These are phyloP conservation scores for Funneliformis geosporum DNA, from an alignment of 192 early-diverging fungal species.

Conservation along the genomic window DNA sequence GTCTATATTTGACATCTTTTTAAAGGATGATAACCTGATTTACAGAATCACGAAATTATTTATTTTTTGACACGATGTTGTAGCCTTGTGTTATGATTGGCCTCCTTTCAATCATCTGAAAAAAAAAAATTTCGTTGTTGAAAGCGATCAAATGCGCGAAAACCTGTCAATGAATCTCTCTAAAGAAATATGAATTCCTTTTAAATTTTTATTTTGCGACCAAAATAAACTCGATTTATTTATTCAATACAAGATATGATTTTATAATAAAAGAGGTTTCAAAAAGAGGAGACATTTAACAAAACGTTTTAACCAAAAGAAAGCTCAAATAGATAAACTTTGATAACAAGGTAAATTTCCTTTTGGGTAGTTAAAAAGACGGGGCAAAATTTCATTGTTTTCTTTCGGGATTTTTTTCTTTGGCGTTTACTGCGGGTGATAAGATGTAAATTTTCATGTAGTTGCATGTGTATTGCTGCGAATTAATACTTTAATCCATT, in stretches of 20 bases:
- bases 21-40: background rate
- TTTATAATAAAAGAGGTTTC: no score
- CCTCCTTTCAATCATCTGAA: background rate
- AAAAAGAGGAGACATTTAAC: no score
- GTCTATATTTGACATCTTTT: background rate
- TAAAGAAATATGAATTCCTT: conserved; percentile 1
- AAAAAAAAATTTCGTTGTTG: background rate
- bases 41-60: background rate
- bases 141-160: background rate
- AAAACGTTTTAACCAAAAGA: no score
- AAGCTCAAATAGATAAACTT: no score
- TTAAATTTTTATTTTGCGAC: background rate
- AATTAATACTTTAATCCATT: background rate
- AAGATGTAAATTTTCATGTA: background rate
- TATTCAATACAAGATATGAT: no score
- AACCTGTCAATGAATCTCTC: background rate
- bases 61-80: background rate
- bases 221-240: background rate
- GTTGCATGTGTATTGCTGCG: background rate
- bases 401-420: background rate
- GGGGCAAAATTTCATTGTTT: background rate
- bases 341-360: no score
- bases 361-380: no score
- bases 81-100: background rate
- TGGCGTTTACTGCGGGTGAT: background rate